These are phyloP conservation scores for Herpetomonas samuelpessoai DNA, from an alignment of 208 protist species.

Conservation along the genomic window DNA sequence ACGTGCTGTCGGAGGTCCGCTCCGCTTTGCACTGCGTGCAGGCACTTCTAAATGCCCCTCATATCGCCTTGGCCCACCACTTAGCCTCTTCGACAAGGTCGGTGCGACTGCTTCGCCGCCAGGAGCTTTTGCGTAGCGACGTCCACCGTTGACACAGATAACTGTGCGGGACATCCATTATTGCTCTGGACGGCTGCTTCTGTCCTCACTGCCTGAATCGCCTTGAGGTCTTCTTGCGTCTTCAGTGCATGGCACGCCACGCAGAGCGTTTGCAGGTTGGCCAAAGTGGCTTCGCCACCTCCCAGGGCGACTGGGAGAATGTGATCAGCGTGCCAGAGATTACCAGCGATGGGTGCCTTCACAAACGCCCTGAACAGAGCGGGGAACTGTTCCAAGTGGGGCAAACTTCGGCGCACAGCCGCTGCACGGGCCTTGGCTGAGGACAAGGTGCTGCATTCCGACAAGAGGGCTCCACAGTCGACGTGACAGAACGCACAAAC, in stretches of 20 bases:
- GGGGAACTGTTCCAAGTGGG: constrained; percentile 55
- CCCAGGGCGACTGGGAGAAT: constrained; percentile 63
- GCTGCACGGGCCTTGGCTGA: constrained; percentile 14
- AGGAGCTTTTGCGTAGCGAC: background rate
- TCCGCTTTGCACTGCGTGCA: no score
- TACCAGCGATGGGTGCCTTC: constrained; percentile 52
- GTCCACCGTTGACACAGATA: constrained; percentile 6
- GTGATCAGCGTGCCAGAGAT: constrained; percentile 83
- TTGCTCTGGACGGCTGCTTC: no score
- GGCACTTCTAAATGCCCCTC: no score
- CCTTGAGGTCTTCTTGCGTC: constrained; percentile 40
- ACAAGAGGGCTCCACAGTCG: constrained; percentile 55
- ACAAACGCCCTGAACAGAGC: constrained; percentile 44
- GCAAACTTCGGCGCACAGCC: constrained; percentile 29
- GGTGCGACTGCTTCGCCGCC: background rate
- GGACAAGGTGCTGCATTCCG: constrained; percentile 18
- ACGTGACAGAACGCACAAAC: constrained; percentile 69
- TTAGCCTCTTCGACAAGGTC: no score
- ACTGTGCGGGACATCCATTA: no score
- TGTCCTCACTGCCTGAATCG: constrained; percentile 6
- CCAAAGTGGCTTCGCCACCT: constrained; percentile 52
- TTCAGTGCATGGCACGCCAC: constrained; percentile 78
- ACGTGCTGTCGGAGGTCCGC: no score
- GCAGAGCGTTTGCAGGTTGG: constrained; percentile 83
- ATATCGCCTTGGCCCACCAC: no score